Conservation (phyloP, 2,329 filamentous ascomycete genomes). For the Scorias spongiosa region DNA sequence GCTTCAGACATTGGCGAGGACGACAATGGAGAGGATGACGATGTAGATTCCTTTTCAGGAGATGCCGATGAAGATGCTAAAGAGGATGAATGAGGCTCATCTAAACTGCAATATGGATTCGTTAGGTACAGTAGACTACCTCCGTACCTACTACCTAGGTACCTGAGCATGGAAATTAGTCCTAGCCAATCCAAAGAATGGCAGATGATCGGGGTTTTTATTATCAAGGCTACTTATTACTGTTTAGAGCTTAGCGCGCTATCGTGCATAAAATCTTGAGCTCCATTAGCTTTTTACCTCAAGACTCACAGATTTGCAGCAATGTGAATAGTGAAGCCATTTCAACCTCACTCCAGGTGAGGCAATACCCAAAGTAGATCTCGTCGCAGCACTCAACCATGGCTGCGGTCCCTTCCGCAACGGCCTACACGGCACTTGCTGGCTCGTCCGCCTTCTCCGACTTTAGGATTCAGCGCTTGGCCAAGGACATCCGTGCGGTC, state of each 20-base stretch:
- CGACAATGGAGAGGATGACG: slow-evolving; percentile 1
- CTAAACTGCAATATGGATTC: too few relatives aligned
- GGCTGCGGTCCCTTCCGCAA: neutral
- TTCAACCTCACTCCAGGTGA: neutral
- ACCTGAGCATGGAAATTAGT: too few relatives aligned
- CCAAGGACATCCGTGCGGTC: slow-evolving; percentile 30
- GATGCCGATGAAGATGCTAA: neutral
- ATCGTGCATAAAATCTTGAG: neutral
- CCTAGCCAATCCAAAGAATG: too few relatives aligned
- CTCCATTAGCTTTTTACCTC: neutral
- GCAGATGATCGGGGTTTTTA: too few relatives aligned
- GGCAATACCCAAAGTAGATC: neutral
- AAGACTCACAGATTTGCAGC: neutral
- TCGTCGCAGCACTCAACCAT: neutral
- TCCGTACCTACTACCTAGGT: too few relatives aligned
- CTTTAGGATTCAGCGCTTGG: slow-evolving; percentile 32
- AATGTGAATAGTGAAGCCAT: neutral
- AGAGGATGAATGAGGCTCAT: neutral
- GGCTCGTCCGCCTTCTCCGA: slow-evolving; percentile 41
- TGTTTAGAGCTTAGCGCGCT: neutral
- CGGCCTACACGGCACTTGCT: slow-evolving; percentile 29
- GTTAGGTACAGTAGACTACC: too few relatives aligned
- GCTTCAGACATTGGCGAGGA: neutral
- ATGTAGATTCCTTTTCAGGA: neutral
- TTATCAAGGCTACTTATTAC: neutral